Evolutionary conservation across 345 rosid species (phyloP).

Genomic region (Syzygium grande): DNA sequence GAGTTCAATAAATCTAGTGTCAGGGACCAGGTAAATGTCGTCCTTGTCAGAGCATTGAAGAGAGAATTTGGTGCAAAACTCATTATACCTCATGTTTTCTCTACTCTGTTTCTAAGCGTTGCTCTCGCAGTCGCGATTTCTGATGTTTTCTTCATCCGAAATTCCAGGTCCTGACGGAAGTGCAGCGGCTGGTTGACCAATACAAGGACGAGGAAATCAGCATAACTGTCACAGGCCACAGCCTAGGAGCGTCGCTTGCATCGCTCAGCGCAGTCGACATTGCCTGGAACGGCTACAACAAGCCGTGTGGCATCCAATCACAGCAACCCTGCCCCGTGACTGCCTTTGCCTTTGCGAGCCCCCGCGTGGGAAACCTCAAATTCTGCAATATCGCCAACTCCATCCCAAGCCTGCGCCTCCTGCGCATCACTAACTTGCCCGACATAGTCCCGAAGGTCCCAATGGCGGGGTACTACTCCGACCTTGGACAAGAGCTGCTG

Average conservation of each 20-base stretch:
- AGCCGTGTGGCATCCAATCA: background rate
- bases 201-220: conserved; percentile 53
- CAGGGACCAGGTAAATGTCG: conserved; percentile 40
- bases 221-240: conserved; percentile 52
- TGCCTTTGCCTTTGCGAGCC: conserved; percentile 44
- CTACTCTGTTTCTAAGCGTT: background rate
- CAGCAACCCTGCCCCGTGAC: conserved; percentile 28
- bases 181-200: conserved; percentile 30
- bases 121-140: background rate
- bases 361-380: conserved; percentile 34
- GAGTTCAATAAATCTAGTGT: conserved; percentile 34
- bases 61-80: background rate
- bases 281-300: conserved; percentile 18
- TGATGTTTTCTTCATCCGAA: background rate
- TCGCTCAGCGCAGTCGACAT: conserved; percentile 49
- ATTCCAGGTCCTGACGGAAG: conserved; percentile 39
- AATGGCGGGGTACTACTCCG: conserved; percentile 1
- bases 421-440: conserved; percentile 9
- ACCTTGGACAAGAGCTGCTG: conserved; percentile 11
- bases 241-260: conserved; percentile 52
- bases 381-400: conserved; percentile 11
- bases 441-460: conserved; percentile 15
- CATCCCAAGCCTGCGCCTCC: conserved; percentile 12
- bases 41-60: background rate
- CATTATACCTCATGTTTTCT: background rate